phyloP scores from a whole-genome alignment of 148 eudicot species.

The Cornus controversa region DNA sequence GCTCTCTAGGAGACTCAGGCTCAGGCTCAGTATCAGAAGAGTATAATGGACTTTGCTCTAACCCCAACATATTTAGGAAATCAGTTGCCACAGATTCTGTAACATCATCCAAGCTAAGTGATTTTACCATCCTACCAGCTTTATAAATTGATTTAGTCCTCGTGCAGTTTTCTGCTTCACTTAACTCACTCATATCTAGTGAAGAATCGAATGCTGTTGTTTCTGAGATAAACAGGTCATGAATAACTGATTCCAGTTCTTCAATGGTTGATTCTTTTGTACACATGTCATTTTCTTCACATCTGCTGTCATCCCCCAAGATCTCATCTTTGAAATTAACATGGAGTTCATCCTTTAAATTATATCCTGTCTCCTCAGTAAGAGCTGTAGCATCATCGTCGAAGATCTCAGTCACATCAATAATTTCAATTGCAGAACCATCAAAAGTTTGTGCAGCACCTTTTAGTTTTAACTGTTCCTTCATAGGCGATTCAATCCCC shows the following conservation, averaged over 20 bases:
- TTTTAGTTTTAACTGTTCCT: conserved; percentile 19
- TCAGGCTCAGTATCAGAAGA: conserved; percentile 45
- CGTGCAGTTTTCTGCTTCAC: conserved; percentile 9
- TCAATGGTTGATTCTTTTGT: conserved; percentile 20
- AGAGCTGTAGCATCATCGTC: conserved; percentile 32
- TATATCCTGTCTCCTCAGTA: conserved; percentile 19
- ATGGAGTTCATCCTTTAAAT: conserved; percentile 11
- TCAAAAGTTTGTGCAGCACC: conserved; percentile 24
- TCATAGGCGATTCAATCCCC: conserved; percentile 30
- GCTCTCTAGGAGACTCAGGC: conserved; percentile 67
- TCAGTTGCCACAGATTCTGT: conserved; percentile 60
- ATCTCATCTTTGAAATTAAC: conserved; percentile 8
- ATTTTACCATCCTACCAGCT: conserved; percentile 29
- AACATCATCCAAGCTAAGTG: conserved; percentile 56
- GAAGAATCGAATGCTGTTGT: conserved; percentile 22
- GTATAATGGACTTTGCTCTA: conserved; percentile 37
- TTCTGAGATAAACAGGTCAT: conserved; percentile 29
- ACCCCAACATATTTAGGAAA: conserved; percentile 54
- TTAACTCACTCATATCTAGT: conserved; percentile 9
- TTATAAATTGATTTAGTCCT: conserved; percentile 18
- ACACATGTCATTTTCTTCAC: conserved; percentile 14
- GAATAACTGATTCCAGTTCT: conserved; percentile 22
- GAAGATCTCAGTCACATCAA: conserved; percentile 56
- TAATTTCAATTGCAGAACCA: conserved; percentile 37
- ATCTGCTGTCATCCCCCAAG: conserved; percentile 13